Percentiles rank a stretch among this genome's conserved stretches.
phyloP scores from a whole-genome alignment of 768 basidiomycete species.

The Exsudoporus frostii region DNA sequence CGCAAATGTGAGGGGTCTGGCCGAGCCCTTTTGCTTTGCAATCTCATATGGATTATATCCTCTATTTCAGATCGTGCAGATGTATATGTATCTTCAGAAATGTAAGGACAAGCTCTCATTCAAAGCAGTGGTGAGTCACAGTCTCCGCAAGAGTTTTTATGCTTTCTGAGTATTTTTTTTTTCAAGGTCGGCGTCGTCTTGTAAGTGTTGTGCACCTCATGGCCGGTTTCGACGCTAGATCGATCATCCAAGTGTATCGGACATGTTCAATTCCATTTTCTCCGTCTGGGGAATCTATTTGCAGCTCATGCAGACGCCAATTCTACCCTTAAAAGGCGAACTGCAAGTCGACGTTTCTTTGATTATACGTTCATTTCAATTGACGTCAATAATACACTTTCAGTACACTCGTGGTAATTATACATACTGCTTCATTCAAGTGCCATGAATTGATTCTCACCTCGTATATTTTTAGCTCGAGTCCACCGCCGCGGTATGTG shows the following conservation, averaged over 20 bases:
- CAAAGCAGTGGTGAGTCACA: slow-evolving; percentile 8
- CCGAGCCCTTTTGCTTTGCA: neutral
- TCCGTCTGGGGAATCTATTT: slow-evolving; percentile 9
- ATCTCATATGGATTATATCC: neutral
- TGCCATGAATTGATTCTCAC: neutral
- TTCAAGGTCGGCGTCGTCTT: slow-evolving; percentile 5
- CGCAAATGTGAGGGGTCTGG: slow-evolving; percentile 1
- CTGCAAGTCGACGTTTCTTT: neutral
- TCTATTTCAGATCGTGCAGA: slow-evolving; percentile 7
- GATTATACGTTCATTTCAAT: neutral
- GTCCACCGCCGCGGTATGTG: slow-evolving; percentile 14
- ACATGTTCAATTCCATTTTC: slow-evolving; percentile 12
- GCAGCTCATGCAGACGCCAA: slow-evolving; percentile 3
- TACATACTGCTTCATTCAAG: neutral
- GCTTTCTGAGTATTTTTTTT: neutral
- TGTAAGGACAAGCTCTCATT: slow-evolving; percentile 1
- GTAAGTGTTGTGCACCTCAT: neutral
- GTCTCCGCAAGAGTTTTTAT: neutral
- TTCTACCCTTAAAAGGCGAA: slow-evolving; percentile 4
- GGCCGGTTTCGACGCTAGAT: neutral
- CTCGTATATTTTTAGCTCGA: slow-evolving; percentile 1
- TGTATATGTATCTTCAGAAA: slow-evolving; percentile 7
- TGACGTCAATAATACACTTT: neutral
- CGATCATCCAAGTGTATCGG: slow-evolving; percentile 5
- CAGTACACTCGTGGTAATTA: slow-evolving; percentile 15